Evolutionary conservation across 1,284 basidiomycete species (phyloP).

Genomic region (Sparassis latifolia): DNA sequence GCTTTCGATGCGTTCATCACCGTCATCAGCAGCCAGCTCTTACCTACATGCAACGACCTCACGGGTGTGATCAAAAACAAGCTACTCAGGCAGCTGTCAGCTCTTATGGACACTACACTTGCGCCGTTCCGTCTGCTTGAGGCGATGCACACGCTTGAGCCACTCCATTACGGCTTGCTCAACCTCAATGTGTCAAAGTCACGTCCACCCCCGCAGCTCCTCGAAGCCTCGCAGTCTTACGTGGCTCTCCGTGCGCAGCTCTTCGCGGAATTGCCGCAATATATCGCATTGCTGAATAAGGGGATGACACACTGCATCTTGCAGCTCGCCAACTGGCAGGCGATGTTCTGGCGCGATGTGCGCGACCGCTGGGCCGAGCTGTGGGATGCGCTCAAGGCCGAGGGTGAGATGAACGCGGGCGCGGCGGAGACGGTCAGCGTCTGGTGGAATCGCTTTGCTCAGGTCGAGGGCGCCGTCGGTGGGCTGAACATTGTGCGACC

Average conservation of each 20-base stretch:
- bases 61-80: conserved; percentile 42
- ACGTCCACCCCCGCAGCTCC: conserved; percentile 53
- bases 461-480: conserved; percentile 46
- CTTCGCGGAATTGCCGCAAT: conserved; percentile 57
- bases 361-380: conserved; percentile 63
- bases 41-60: conserved; percentile 45
- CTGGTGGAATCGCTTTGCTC: conserved; percentile 59
- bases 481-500: conserved; percentile 36
- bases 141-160: conserved; percentile 64
- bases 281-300: conserved; percentile 48
- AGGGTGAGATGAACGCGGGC: conserved; percentile 63
- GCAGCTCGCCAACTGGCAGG: conserved; percentile 50
- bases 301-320: conserved; percentile 47
- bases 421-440: conserved; percentile 60
- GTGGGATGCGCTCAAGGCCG: conserved; percentile 72
- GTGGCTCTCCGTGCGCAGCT: conserved; percentile 67
- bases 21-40: conserved; percentile 49
- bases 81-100: conserved; percentile 49
- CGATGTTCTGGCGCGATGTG: conserved; percentile 49
- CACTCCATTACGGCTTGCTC: conserved; percentile 58
- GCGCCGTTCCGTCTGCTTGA: conserved; percentile 59
- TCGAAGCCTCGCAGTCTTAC: conserved; percentile 68
- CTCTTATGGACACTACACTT: conserved; percentile 48
- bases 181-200: conserved; percentile 56
- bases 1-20: conserved; percentile 68